Percentiles rank a stretch among this genome's conserved stretches.
Conservation (phyloP, 306 rosid species). For the Gleditsia sinensis region DNA sequence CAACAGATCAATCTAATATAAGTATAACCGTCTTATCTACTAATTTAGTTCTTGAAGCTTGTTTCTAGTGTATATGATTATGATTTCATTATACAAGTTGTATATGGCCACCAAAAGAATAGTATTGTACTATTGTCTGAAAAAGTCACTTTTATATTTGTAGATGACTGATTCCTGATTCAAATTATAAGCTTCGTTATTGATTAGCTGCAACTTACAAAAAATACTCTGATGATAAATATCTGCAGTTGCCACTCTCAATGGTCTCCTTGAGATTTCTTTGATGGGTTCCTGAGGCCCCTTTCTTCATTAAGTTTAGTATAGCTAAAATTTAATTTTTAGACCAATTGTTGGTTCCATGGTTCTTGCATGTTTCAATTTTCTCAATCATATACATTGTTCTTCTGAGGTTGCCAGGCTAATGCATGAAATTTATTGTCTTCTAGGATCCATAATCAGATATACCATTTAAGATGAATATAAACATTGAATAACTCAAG, state of each 20-base stretch:
- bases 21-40: constrained; percentile 17
- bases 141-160: neutral
- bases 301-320: neutral
- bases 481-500: neutral
- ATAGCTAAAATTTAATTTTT: neutral
- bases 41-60: neutral
- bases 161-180: neutral
- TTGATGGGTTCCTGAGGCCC: neutral
- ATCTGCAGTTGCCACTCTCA: neutral
- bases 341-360: neutral
- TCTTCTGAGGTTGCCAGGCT: neutral
- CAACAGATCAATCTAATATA: constrained; percentile 20
- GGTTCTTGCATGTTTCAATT: neutral
- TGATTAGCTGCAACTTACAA: neutral
- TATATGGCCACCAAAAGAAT: constrained; percentile 4
- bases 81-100: constrained; percentile 10
- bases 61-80: neutral
- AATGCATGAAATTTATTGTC: neutral
- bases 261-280: neutral
- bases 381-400: neutral
- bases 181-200: neutral
- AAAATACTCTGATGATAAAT: neutral
- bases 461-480: neutral
- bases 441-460: neutral
- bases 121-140: neutral